Evolutionary conservation across 768 basidiomycete species (phyloP), one percentile per base, ranked within the genome.

Genomic region (Kwoniella sp.): DNA sequence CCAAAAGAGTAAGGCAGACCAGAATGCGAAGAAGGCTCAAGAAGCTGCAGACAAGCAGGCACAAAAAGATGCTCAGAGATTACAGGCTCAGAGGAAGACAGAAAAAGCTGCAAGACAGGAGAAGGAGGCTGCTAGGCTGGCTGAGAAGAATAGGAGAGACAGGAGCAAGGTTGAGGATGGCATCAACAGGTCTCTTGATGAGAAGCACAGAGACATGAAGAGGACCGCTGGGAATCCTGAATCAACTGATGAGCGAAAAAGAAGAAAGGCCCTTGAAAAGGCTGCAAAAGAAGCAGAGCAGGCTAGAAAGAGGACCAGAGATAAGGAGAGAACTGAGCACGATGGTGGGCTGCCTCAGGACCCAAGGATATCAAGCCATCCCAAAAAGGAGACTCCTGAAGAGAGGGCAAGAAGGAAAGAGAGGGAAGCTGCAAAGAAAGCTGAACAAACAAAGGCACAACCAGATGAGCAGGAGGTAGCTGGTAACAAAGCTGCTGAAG

Each of bases 31-130:
- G n/a, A n/a, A n/a, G n/a, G n/a, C n/a, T n/a, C n/a, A n/a, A n/a
- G n/a, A 46, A 43, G 60, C 31, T 14, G 32, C 37, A 17, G 46
- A 27, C 15, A 46, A 55, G 22, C 39, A 36, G 3, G 47, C 37
- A 14, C 39, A 47, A 38, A 49, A 45, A 28, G 28, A 45, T 45
- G 27, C 14, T 8, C 26, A 45, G 43, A n/a, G n/a, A n/a, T n/a
- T n/a, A n/a, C n/a, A n/a, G n/a, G n/a, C n/a, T n/a, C n/a, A n/a
- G n/a, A 45, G 10, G 20, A 5, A 11, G 23, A 29, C 43, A 10
- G 6, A 20, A 29, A 5, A 14, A 31, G 43, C 25, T 5, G 22
- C 41, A 43, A 8, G 19, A 28, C n/a, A 22, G 5, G 41, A 43
- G 23, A 28, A 11, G 11, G 41, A 46, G 44, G 44, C n/a, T n/a